phyloP scores from a whole-genome alignment of 768 basidiomycete genomes.

The Trametes gibbosa region DNA sequence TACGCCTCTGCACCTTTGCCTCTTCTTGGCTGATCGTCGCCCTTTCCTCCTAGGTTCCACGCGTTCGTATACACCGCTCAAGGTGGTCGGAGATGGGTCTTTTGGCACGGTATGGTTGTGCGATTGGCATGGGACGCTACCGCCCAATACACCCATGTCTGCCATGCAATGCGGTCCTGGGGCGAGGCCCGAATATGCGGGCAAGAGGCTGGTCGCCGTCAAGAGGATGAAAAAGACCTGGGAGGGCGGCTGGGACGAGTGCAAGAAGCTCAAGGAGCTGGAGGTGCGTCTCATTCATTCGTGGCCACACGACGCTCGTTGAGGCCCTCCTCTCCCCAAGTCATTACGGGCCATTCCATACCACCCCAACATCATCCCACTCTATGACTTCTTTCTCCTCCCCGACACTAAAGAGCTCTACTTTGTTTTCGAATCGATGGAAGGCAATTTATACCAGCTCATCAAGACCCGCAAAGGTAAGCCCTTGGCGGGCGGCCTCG shows the following conservation, averaged over 20 bases:
- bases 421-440: slow-evolving; percentile 99
- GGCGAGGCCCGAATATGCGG: slow-evolving; percentile 89
- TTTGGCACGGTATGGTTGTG: slow-evolving; percentile 99
- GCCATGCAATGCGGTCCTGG: slow-evolving; percentile 96
- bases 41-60: slow-evolving; percentile 56
- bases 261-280: slow-evolving; percentile 91
- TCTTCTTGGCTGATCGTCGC: background rate
- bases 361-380: slow-evolving; percentile 96
- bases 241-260: slow-evolving; percentile 99
- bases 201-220: slow-evolving; percentile 92
- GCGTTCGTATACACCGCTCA: slow-evolving; percentile 91
- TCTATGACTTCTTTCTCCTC: slow-evolving; percentile 99
- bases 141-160: slow-evolving; percentile 85
- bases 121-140: slow-evolving; percentile 97
- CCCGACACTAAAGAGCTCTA: slow-evolving; percentile 95
- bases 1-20: slow-evolving; percentile 1
- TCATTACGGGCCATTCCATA: slow-evolving; percentile 92
- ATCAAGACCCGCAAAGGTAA: slow-evolving; percentile 96
- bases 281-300: slow-evolving; percentile 56
- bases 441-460: slow-evolving; percentile 98
- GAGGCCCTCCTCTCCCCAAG: slow-evolving; percentile 38
- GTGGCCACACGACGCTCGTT: slow-evolving; percentile 10
- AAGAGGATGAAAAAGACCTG: slow-evolving; percentile 98
- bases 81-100: slow-evolving; percentile 96
- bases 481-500: slow-evolving; percentile 93